Base-by-base conservation (phyloP, 2,329 filamentous ascomycete species). In the Corinectria fuckeliana region DNA sequence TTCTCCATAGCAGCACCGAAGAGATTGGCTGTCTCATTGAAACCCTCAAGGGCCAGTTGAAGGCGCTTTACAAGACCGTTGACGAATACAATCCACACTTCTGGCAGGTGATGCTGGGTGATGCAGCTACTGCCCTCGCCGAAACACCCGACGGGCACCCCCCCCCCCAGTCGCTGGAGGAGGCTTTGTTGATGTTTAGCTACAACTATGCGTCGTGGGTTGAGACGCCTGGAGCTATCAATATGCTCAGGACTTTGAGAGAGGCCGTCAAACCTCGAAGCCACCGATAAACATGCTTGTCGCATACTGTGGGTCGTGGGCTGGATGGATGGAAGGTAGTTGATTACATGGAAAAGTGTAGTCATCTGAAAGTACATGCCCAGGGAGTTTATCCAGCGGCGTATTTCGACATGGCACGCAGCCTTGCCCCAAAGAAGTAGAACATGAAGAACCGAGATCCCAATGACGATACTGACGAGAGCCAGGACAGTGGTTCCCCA, bases 401-500 rank as follows among this genome's bases (percentile, higher is more conserved):
- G 26, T 52, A 58, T 8, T 49, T 58, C 9, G 49, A 52, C 23
- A 58, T 34, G 4, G 41, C 41, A 5, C 41, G 55, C 28, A 58
- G 14, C 11, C 41, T 41, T 23, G 50, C 14, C 32, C 62, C 59
- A 50, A 54, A 62, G 0, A 88, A 80, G 83, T 88, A 90, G 0
- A 88, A 88, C n/a, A 90, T 86, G 7, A 85, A 72, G 1, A 47
- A 90, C 75, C 9, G 86, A 44, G 18, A 69, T 63, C 60, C 80
- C 80, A 63, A 90, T 80, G 1, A 83, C 87, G 18, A 59, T 38
- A 28, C 41, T 49, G 2, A 42, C 16, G 28, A 56, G 47, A 7
- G 87, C 88, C 2, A 91, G 73, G 18, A 91, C 75, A 69, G 85
- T 88, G 3, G 83, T 85, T 0, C 87, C 87, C 9, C 79, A 84